A percentile compares a stretch with the other conserved stretches of the same genome.
These are phyloP conservation scores for Saccharum hybrid DNA, from an alignment of 202 grass and related monocot genomes.

Conservation along the genomic window DNA sequence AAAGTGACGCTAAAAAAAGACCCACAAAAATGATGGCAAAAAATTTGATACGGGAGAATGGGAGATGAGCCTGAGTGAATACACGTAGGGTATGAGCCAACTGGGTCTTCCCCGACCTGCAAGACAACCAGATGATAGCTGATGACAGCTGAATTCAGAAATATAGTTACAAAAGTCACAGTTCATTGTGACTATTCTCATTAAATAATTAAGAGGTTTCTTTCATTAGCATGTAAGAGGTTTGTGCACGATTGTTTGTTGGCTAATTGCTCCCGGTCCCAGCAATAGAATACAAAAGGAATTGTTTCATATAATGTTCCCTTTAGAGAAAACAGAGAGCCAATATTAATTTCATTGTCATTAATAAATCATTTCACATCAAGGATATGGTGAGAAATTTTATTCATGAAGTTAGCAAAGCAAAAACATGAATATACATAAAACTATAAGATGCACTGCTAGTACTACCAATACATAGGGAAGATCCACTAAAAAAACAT, in stretches of 20 bases:
- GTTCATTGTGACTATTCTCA: not conserved
- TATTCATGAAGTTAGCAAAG: too few species aligned
- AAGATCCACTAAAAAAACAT: not conserved
- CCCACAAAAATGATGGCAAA: too few species aligned
- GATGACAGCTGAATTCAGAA: not conserved
- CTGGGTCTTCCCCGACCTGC: too few species aligned
- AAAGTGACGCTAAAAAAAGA: too few species aligned
- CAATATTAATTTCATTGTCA: not conserved
- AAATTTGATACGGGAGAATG: too few species aligned
- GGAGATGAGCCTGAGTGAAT: too few species aligned
- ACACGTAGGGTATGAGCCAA: too few species aligned
- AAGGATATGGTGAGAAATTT: too few species aligned
- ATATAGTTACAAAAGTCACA: not conserved
- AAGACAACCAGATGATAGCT: too few species aligned
- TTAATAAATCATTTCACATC: not conserved
- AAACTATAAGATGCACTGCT: not conserved
- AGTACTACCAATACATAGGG: not conserved
- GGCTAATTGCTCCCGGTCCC: not conserved
- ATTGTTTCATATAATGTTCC: not conserved
- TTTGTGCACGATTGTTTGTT: not conserved
- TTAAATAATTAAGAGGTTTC: not conserved
- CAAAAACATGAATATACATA: slow-evolving; percentile 16
- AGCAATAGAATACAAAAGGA: not conserved
- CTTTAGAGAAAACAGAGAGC: not conserved
- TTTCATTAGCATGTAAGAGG: slow-evolving; percentile 3